Evolutionary conservation across 306 rosid species (phyloP).

Genomic region (Medicago lupulina): DNA sequence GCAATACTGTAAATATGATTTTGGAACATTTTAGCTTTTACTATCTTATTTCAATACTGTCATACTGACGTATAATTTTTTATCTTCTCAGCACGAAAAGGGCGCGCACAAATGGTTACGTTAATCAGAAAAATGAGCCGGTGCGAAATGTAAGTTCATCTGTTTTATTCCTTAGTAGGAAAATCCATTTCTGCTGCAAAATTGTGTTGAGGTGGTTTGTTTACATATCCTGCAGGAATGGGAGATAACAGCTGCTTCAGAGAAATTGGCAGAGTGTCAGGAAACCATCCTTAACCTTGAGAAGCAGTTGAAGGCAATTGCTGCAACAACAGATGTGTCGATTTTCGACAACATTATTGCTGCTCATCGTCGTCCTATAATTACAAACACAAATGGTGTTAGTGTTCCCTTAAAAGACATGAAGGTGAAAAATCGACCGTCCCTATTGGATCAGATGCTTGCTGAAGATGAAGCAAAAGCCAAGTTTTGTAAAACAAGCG

Average conservation of each 20-base stretch:
- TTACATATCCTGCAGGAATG: conserved; percentile 63
- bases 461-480: conserved; percentile 65
- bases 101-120: conserved; percentile 43
- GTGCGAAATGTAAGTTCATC: conserved; percentile 67
- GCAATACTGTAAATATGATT: conserved; percentile 4
- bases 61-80: conserved; percentile 32
- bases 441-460: conserved; percentile 77
- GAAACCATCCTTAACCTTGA: conserved; percentile 89
- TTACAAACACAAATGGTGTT: conserved; percentile 33
- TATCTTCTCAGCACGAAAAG: conserved; percentile 55
- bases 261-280: conserved; percentile 96
- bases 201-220: conserved; percentile 11
- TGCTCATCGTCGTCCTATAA: conserved; percentile 40
- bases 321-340: conserved; percentile 70
- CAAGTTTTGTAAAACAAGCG: conserved; percentile 46
- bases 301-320: conserved; percentile 88
- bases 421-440: conserved; percentile 51
- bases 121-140: conserved; percentile 59
- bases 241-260: conserved; percentile 93
- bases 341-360: conserved; percentile 65
- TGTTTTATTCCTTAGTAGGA: conserved; percentile 25
- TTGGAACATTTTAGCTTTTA: conserved; percentile 31
- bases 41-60: conserved; percentile 32
- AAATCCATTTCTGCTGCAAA: neutral
- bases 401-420: conserved; percentile 39